phyloP scores from a whole-genome alignment of 306 rosid species.

The Spatholobus suberectus region DNA sequence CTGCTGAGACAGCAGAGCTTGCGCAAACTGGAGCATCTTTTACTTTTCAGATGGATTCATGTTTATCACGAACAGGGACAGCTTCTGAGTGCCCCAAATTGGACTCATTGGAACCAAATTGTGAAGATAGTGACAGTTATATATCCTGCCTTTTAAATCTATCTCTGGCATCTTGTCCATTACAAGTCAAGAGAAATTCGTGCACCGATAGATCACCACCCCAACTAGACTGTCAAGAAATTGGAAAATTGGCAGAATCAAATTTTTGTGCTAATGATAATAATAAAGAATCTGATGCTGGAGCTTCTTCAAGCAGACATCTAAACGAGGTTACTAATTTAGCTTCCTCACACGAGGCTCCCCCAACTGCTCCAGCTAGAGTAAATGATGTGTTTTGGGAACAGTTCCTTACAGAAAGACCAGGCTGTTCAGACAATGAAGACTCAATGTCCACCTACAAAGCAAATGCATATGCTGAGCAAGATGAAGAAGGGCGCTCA shows the following conservation, averaged over 20 bases:
- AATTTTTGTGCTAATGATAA: conserved; percentile 32
- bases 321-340: conserved; percentile 37
- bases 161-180: conserved; percentile 68
- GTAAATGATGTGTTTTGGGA: conserved; percentile 43
- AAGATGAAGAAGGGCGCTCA: conserved; percentile 50
- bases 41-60: conserved; percentile 59
- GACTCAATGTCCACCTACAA: conserved; percentile 68
- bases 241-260: conserved; percentile 49
- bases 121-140: conserved; percentile 68
- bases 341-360: too few species aligned
- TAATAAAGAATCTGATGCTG: conserved; percentile 49
- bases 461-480: conserved; percentile 54
- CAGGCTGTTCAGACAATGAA: conserved; percentile 76
- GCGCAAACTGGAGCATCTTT: conserved; percentile 77
- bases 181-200: conserved; percentile 50
- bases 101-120: conserved; percentile 56
- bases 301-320: conserved; percentile 43
- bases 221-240: conserved; percentile 50
- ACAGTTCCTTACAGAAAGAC: conserved; percentile 86
- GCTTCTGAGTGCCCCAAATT: conserved; percentile 44
- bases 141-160: conserved; percentile 77
- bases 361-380: conserved; percentile 55
- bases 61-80: conserved; percentile 43
- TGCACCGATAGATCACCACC: conserved; percentile 47
- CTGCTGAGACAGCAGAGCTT: conserved; percentile 62